These are phyloP conservation scores for Phytophthora crassamura DNA, from an alignment of 352 stramenopile genomes.

Conservation along the genomic window DNA sequence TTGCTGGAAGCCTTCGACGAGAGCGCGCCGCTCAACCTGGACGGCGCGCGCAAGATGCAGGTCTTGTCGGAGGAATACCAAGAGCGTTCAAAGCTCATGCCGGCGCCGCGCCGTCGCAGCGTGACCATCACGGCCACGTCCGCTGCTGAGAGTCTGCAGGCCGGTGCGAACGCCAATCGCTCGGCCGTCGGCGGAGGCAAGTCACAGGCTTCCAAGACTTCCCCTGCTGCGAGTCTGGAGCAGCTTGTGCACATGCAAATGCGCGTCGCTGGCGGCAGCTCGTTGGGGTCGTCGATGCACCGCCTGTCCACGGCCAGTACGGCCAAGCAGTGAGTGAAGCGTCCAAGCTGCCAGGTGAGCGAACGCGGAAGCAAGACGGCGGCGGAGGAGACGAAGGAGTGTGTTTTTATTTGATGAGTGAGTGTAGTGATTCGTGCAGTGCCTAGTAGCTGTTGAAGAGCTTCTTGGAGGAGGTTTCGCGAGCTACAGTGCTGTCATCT, in stretches of 20 bases:
- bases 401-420: slow-evolving; percentile 45
- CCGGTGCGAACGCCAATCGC: slow-evolving; percentile 20
- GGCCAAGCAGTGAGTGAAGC: slow-evolving; percentile 36
- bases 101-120: slow-evolving; percentile 70
- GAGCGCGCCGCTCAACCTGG: slow-evolving; percentile 80
- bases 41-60: slow-evolving; percentile 88
- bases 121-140: slow-evolving; percentile 80
- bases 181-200: slow-evolving; percentile 24
- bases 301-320: slow-evolving; percentile 53
- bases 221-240: slow-evolving; percentile 76
- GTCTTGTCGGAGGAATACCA: slow-evolving; percentile 89
- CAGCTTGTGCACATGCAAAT: slow-evolving; percentile 88
- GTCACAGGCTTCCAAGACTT: slow-evolving; percentile 48
- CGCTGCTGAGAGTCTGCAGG: slow-evolving; percentile 40
- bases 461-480: slow-evolving; percentile 39
- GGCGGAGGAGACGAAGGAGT: no score
- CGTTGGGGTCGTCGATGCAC: slow-evolving; percentile 49
- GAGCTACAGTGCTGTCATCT: slow-evolving; percentile 17
- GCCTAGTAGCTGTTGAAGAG: slow-evolving; percentile 50
- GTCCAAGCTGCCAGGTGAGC: slow-evolving; percentile 15
- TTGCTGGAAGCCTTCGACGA: slow-evolving; percentile 78
- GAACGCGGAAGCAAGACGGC: slow-evolving; percentile 31
- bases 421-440: slow-evolving; percentile 43
- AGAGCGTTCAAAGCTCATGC: slow-evolving; percentile 81
- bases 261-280: slow-evolving; percentile 70